A percentile compares a stretch with the other conserved stretches of the same genome.
Conservation (phyloP, 1,139 yeast species). For the Yamadazyma trypodendri region DNA sequence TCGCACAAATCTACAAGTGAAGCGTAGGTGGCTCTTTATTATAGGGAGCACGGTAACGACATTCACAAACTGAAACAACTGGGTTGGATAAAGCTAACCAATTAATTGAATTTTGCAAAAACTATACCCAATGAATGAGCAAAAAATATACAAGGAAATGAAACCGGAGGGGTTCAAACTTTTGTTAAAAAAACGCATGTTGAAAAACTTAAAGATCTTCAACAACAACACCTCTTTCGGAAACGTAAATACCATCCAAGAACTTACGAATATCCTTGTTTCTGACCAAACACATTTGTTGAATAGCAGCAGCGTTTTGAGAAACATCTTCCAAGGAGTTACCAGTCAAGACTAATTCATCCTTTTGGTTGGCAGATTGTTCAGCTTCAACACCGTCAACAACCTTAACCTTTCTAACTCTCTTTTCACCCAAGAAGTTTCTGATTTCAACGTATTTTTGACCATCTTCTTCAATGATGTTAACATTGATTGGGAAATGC, state of each 20-base stretch:
- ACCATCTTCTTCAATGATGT: slow-evolving; percentile 76
- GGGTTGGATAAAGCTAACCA: slow-evolving; percentile 25
- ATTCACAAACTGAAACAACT: slow-evolving; percentile 27
- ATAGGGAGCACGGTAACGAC: slow-evolving; percentile 53
- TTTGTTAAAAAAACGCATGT: slow-evolving; percentile 1
- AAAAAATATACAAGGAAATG: slow-evolving; percentile 11
- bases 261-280: slow-evolving; percentile 99
- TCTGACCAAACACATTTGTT: slow-evolving; percentile 98
- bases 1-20: slow-evolving; percentile 14
- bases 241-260: slow-evolving; percentile 99
- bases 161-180: neutral
- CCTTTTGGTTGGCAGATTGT: slow-evolving; percentile 84
- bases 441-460: slow-evolving; percentile 87
- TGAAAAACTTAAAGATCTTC: slow-evolving; percentile 50
- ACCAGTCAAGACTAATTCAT: slow-evolving; percentile 89
- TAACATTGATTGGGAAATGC: slow-evolving; percentile 99
- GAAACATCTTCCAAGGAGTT: slow-evolving; percentile 98
- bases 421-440: slow-evolving; percentile 99
- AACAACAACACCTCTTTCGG: slow-evolving; percentile 88
- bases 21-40: slow-evolving; percentile 55
- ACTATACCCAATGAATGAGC: slow-evolving; percentile 23
- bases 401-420: slow-evolving; percentile 82
- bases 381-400: slow-evolving; percentile 88
- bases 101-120: slow-evolving; percentile 19
- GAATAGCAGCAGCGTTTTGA: slow-evolving; percentile 97